Evolutionary conservation across 495 filamentous ascomycete species (phyloP), one percentile per base, ranked within the genome.

Genomic region (Alectoria sarmentosa): DNA sequence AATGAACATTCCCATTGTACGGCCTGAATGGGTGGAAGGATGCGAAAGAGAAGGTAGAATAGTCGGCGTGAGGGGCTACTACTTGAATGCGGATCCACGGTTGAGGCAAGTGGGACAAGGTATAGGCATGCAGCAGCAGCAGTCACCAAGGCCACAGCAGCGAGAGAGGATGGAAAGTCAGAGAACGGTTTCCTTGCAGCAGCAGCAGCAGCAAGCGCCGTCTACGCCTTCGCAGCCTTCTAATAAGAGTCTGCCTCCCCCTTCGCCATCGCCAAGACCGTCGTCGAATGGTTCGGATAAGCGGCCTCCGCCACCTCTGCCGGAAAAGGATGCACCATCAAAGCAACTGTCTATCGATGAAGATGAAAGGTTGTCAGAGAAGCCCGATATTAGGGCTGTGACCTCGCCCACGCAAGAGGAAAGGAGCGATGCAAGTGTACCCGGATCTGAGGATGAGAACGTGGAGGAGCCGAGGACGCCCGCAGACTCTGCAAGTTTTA

Each of bases 1-100:
- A 77, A 94, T 94, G 86, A 99, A 98, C 76, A 95, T 99, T 56
- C 94, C 94, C 10, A 90, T 98, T 15, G 95, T 99, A n/a, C 82
- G 92, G 65, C 95, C 95, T 26, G 95, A 98, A 74, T 99, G 94
- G 94, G 83, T 99, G 28, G 87, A 93, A 64, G 92, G 90, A 15
- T 99, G 94, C 73, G 94, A 99, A 78, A 79, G 88, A 32, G 92
- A 92, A 74, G 95, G 95, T 14, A 86, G 91, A 55, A 95, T 99
- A 68, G 88, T 96, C 23, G 91, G 93, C 48, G 95, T 98, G 38
- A 85, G 95, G 62, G 90, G 90, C 63, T 99, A 96, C 73, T 99
- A 99, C 74, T 79, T 99, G 9, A 91, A 94, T 74, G 94, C 91
- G 10, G 90, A 92, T 72, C 88, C 88, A 21, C 82, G 84, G 70